Evolutionary conservation across 495 filamentous ascomycete species (phyloP), one percentile per base, ranked within the genome.

Genomic region (Penicillium daleae): DNA sequence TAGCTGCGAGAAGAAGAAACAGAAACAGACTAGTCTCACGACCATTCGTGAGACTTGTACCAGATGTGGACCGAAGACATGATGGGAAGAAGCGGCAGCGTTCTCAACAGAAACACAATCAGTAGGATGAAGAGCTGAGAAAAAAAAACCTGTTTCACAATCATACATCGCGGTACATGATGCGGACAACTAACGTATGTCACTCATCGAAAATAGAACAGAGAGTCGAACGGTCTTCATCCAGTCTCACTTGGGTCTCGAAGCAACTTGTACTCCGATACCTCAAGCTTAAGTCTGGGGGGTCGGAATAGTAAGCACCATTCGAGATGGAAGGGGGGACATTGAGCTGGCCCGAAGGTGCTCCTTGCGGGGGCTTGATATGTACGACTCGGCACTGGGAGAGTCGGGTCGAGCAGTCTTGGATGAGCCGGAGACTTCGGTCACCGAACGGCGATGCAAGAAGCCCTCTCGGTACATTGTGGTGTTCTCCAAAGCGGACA

Each of bases 281-380:
- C 10, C 6, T 27, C 21, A 71, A 21, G 60, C 57, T 35, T 64
- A 71, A 22, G 69, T 69, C 26, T 63, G 57, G 13, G 72, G 62
- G 6, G 68, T 65, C 2, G 58, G 61, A n/a, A 70, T 49, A 26
- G 70, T 37, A n/a, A 75, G 61, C 58, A 72, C 71, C 64, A 74
- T 69, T 57, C 72, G 73, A 6, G 77, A 73, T 1, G 74, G 69
- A 39, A 71, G 62, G 4, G 76, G 77, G 19, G 78, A 80, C 33
- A 74, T 52, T 17, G 75, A 79, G 2, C 65, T 70, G 4, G 74
- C 65, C 55, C 70, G 74, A 61, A 70, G 57, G 37, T 75, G 73
- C 49, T 74, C 74, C 64, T 79, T 81, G 4, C 62, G 69, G 24
- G 76, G 69, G 56, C 65, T 78, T n/a, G 70, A 66, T 44, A 67